These are phyloP conservation scores for Corchorus olitorius DNA, from an alignment of 345 rosid species.

Conservation along the genomic window DNA sequence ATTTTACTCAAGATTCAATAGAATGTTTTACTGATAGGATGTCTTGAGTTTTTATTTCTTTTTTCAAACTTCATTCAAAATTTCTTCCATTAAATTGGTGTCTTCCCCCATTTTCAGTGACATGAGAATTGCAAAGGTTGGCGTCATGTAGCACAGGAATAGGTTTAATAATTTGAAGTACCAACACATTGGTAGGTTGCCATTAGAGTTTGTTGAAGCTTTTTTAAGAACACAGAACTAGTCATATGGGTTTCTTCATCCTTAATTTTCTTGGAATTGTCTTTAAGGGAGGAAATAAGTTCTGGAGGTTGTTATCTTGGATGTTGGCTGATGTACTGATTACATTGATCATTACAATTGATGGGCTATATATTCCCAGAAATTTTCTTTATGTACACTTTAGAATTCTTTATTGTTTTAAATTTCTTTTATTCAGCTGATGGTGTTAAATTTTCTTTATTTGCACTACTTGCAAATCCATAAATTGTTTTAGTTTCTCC, in stretches of 20 bases:
- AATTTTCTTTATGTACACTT: constrained; percentile 32
- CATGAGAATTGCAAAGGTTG: constrained; percentile 44
- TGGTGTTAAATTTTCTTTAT: constrained; percentile 13
- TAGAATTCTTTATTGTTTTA: constrained; percentile 17
- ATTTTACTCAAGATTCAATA: constrained; percentile 60
- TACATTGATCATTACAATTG: constrained; percentile 41
- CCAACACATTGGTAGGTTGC: constrained; percentile 48
- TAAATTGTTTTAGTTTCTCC: constrained; percentile 9
- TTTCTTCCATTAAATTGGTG: constrained; percentile 45
- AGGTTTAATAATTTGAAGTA: constrained; percentile 52
- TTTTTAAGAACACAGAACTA: constrained; percentile 41
- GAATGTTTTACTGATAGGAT: constrained; percentile 45
- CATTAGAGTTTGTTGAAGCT: constrained; percentile 41
- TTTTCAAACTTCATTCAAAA: constrained; percentile 28
- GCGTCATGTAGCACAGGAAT: constrained; percentile 49
- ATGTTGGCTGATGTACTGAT: constrained; percentile 45
- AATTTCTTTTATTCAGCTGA: constrained; percentile 8
- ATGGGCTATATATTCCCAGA: constrained; percentile 32
- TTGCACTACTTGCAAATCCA: not conserved
- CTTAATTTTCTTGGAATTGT: constrained; percentile 39
- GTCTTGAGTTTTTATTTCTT: constrained; percentile 39
- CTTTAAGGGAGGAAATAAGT: constrained; percentile 44
- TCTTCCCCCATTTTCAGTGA: constrained; percentile 51
- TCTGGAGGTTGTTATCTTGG: constrained; percentile 38
- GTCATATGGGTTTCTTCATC: constrained; percentile 42